phyloP scores from a whole-genome alignment of 139 green algal species.

The Tetradesmus lagerheimii region DNA sequence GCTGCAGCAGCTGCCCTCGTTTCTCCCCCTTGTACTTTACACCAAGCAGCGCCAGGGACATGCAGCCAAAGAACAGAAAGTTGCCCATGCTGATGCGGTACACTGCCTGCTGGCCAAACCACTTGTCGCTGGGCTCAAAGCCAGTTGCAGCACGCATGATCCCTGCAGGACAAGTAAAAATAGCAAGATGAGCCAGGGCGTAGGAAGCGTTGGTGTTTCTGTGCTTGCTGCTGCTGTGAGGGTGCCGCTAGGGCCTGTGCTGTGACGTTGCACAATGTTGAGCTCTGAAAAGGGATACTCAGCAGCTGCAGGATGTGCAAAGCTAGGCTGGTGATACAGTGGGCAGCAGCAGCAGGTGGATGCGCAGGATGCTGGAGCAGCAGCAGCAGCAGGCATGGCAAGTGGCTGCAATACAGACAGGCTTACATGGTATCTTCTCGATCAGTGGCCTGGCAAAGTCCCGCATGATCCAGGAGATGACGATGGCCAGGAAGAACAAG shows the following conservation, averaged over 20 bases:
- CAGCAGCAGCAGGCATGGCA: background rate
- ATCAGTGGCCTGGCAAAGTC: slow-evolving; percentile 96
- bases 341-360: background rate
- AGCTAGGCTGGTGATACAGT: background rate
- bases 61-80: slow-evolving; percentile 89
- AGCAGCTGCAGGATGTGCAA: background rate
- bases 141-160: slow-evolving; percentile 62
- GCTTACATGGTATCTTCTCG: slow-evolving; percentile 93
- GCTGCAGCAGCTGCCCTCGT: slow-evolving; percentile 87
- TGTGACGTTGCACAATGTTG: background rate
- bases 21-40: slow-evolving; percentile 89
- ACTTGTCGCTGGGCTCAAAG: slow-evolving; percentile 71
- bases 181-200: background rate
- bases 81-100: slow-evolving; percentile 96
- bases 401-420: no score
- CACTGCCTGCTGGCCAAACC: slow-evolving; percentile 96
- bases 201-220: background rate
- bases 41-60: slow-evolving; percentile 84
- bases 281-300: background rate
- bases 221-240: background rate
- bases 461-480: slow-evolving; percentile 90
- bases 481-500: slow-evolving; percentile 92
- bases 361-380: background rate
- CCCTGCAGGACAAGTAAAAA: slow-evolving; percentile 51
- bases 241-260: background rate